Conservation (phyloP, 2,329 filamentous ascomycete species). For the Arthrobotrys sinensis region DNA sequence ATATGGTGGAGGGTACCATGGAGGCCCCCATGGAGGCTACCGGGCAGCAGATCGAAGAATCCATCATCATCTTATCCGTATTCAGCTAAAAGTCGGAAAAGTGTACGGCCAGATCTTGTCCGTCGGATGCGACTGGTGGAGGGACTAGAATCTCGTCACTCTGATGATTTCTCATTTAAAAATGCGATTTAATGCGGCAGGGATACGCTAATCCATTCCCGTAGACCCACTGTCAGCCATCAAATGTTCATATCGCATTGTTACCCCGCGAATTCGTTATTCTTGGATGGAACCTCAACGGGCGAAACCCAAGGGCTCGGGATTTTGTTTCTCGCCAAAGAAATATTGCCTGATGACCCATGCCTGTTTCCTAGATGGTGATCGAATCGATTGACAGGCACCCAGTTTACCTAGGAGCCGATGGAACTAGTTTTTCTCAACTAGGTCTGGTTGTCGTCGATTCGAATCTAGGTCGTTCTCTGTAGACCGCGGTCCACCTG, state of each 20-base stretch:
- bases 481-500: conserved; percentile 24
- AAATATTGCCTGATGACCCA: conserved; percentile 34
- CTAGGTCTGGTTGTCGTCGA: not conserved
- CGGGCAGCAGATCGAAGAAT: conserved; percentile 5
- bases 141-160: conserved; percentile 32
- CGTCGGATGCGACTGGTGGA: not conserved
- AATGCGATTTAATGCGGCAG: conserved; percentile 37
- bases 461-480: conserved; percentile 45
- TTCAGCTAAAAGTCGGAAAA: conserved; percentile 24
- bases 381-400: conserved; percentile 52
- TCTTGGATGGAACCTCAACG: conserved; percentile 27
- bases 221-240: conserved; percentile 21
- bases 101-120: not conserved
- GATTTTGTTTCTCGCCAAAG: conserved; percentile 59
- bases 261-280: conserved; percentile 51
- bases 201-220: conserved; percentile 14
- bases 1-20: conserved; percentile 25
- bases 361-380: conserved; percentile 6
- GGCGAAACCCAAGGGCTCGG: conserved; percentile 54
- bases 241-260: conserved; percentile 13
- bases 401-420: conserved; percentile 16
- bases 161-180: conserved; percentile 19
- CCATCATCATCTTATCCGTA: conserved; percentile 32
- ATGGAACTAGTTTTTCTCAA: conserved; percentile 5
- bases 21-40: conserved; percentile 30